Base-by-base conservation (phyloP, 139 green algal species). In the Zygnema circumcarinatum region DNA sequence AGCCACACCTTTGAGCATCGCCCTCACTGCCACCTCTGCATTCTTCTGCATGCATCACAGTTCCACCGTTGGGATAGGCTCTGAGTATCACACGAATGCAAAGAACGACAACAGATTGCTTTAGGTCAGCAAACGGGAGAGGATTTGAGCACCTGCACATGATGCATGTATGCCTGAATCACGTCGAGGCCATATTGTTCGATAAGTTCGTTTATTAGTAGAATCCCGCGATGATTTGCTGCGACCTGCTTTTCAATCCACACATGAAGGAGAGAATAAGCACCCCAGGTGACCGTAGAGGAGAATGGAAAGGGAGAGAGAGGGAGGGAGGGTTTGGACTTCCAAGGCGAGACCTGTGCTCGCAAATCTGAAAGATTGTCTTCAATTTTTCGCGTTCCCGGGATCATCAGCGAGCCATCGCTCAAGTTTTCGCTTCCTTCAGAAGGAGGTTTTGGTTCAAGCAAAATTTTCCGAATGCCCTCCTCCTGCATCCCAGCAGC, bases 341-440 rank as follows among this genome's bases (percentile, higher is more conserved):
- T n/a, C n/a, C n/a, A n/a, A n/a, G n/a, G n/a, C n/a, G n/a, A n/a
- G n/a, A 85, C 94, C 93, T 98, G 96, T 2, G 96, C 96, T 68
- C 94, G 94, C 2, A 98, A 92, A 90, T 98, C 97, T 0, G 91
- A 96, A 38, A 99, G 87, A 92, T 98, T 98, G 92, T 99, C 97
- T 0, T 56, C 72, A 39, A 99, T 90, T 79, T 94, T 95, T 40
- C 97, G 91, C 0, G 96, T 97, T 83, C 96, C 96, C 42, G 87
- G 93, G 81, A 93, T 93, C 2, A 7, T 1, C 76, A 42, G n/a
- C n/a, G n/a, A n/a, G n/a, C n/a, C n/a, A n/a, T n/a, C n/a, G n/a
- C n/a, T n/a, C n/a, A n/a, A n/a, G n/a, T 67, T 35, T 36, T 35
- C 79, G 56, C 75, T 22, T 32, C 42, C 41, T 2, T 76, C 42